A percentile compares a stretch with the other conserved stretches of the same genome.
These are phyloP conservation scores for Candida coquimbonensis DNA, from an alignment of 805 yeast genomes.

Conservation along the genomic window DNA sequence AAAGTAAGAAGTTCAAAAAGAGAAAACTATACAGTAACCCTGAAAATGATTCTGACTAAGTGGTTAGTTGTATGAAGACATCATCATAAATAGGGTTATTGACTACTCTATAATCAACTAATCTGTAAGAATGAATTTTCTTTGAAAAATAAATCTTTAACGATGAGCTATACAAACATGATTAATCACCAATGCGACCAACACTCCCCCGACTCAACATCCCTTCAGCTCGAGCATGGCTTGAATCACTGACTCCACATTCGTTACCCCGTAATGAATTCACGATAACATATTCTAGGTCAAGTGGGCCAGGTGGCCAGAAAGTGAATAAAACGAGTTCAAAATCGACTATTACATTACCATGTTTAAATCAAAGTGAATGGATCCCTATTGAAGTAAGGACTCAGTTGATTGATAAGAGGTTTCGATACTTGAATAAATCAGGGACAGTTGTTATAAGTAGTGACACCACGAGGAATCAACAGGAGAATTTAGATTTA, in stretches of 20 bases:
- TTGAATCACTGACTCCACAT: conserved; percentile 20
- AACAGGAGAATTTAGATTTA: conserved; percentile 47
- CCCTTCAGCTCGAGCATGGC: conserved; percentile 28
- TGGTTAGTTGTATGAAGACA: too few relatives aligned
- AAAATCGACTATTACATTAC: conserved; percentile 55
- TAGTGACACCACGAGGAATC: conserved; percentile 51
- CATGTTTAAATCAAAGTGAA: conserved; percentile 36
- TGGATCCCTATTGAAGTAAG: conserved; percentile 58
- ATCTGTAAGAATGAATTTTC: too few relatives aligned
- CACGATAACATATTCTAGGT: conserved; percentile 41
- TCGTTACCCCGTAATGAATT: conserved; percentile 24
- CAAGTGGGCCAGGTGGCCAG: conserved; percentile 87
- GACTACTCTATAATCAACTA: too few relatives aligned
- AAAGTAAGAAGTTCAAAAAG: too few relatives aligned
- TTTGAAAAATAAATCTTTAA: too few relatives aligned
- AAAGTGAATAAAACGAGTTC: conserved; percentile 67
- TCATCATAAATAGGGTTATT: too few relatives aligned
- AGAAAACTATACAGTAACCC: too few relatives aligned
- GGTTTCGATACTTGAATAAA: conserved; percentile 49
- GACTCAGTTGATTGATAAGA: conserved; percentile 30
- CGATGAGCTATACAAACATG: too few relatives aligned
- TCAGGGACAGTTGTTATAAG: conserved; percentile 48
- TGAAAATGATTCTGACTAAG: too few relatives aligned
- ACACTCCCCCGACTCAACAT: background rate
- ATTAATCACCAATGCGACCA: too few relatives aligned